Percentiles rank a stretch among this genome's conserved stretches.
These are phyloP conservation scores for Kingdonia uniflora DNA, from an alignment of 164 flowering plant species.

Conservation along the genomic window DNA sequence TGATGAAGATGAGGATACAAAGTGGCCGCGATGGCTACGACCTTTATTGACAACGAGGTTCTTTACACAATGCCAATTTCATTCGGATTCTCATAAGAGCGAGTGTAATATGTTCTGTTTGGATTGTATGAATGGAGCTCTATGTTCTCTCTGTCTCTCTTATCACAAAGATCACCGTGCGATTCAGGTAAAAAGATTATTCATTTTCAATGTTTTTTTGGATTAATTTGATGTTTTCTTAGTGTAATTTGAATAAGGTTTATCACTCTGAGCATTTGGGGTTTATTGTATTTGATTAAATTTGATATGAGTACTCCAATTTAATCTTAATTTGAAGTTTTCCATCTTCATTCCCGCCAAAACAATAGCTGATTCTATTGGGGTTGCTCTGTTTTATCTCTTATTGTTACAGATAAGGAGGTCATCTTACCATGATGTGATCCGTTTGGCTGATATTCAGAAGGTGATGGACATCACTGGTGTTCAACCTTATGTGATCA, in stretches of 20 bases:
- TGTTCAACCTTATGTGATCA: constrained; percentile 87
- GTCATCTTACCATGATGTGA: constrained; percentile 95
- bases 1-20: constrained; percentile 54
- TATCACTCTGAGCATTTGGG: too few species aligned
- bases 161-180: constrained; percentile 68
- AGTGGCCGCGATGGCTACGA: constrained; percentile 90
- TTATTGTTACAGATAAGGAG: constrained; percentile 63
- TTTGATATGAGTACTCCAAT: too few species aligned
- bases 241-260: too few species aligned
- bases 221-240: too few species aligned
- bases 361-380: too few species aligned
- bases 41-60: constrained; percentile 55
- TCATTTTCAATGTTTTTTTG: too few species aligned
- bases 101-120: constrained; percentile 96
- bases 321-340: too few species aligned
- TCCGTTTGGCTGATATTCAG: constrained; percentile 86
- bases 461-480: constrained; percentile 74
- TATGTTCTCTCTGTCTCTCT: constrained; percentile 78
- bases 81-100: constrained; percentile 78
- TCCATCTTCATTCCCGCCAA: too few species aligned
- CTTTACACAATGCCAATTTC: constrained; percentile 77
- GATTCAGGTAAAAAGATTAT: constrained; percentile 58
- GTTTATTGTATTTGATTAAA: too few species aligned
- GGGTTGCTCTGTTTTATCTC: constrained; percentile 2
- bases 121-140: constrained; percentile 78